Conservation (phyloP, 2,329 filamentous ascomycete species). For the Fusarium sarcochroum region DNA sequence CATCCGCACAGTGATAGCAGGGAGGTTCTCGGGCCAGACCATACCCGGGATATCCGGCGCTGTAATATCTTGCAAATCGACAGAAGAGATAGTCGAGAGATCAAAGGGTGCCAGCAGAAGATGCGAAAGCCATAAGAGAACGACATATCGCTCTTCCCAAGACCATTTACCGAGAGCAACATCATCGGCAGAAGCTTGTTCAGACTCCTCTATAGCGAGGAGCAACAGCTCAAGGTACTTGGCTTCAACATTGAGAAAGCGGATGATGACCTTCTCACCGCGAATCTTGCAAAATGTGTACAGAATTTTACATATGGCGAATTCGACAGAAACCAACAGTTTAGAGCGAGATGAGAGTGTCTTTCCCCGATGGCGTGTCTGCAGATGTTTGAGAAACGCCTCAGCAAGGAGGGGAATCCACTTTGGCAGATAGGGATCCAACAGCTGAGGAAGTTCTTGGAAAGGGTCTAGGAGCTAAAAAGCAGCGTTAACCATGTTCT, state of each 20-base stretch:
- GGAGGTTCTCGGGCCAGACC: slow-evolving; percentile 71
- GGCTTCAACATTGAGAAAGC: slow-evolving; percentile 92
- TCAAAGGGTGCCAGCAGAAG: slow-evolving; percentile 91
- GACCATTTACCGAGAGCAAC: slow-evolving; percentile 60
- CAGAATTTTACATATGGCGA: slow-evolving; percentile 82
- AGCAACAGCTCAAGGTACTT: slow-evolving; percentile 86
- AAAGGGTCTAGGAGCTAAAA: slow-evolving; percentile 81
- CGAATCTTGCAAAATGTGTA: slow-evolving; percentile 96
- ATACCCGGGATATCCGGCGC: slow-evolving; percentile 63
- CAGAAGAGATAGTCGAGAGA: slow-evolving; percentile 83
- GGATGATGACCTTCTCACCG: slow-evolving; percentile 91
- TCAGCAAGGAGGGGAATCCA: slow-evolving; percentile 82
- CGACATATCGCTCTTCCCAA: slow-evolving; percentile 92
- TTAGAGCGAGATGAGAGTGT: slow-evolving; percentile 51
- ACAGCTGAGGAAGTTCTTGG: slow-evolving; percentile 93
- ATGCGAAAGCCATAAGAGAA: slow-evolving; percentile 89
- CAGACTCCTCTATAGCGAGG: slow-evolving; percentile 76
- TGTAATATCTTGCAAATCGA: slow-evolving; percentile 63
- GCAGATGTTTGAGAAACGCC: slow-evolving; percentile 79
- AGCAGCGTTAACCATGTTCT: slow-evolving; percentile 5
- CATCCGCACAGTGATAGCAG: slow-evolving; percentile 78
- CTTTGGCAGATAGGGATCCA: slow-evolving; percentile 84
- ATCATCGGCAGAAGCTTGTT: slow-evolving; percentile 48
- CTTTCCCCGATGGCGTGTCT: slow-evolving; percentile 60
- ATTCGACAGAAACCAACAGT: slow-evolving; percentile 69